phyloP scores from a whole-genome alignment of 2,329 filamentous ascomycete species.

The Aspergillus sp. region DNA sequence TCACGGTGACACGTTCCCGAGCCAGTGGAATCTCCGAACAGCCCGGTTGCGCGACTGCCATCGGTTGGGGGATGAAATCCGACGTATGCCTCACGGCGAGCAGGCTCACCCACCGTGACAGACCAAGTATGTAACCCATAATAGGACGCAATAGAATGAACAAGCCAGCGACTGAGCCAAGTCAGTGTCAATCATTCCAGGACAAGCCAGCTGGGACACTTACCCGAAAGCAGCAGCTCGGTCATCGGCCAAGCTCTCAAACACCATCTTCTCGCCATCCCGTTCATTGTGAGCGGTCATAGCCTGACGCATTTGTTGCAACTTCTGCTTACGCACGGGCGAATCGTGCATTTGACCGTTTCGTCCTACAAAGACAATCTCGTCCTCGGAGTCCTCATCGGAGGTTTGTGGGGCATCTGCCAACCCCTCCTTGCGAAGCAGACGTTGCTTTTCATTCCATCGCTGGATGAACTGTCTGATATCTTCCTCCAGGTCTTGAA shows the following conservation, averaged over 20 bases:
- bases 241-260: conserved; percentile 75
- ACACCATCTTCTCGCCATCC: conserved; percentile 69
- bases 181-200: conserved; percentile 14
- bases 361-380: conserved; percentile 85
- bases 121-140: conserved; percentile 86
- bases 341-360: conserved; percentile 64
- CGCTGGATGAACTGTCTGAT: conserved; percentile 71
- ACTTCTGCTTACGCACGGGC: conserved; percentile 53
- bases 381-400: conserved; percentile 66
- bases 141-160: conserved; percentile 88
- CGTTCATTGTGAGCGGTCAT: conserved; percentile 37
- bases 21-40: conserved; percentile 24
- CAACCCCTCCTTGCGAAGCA: conserved; percentile 47
- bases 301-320: conserved; percentile 45
- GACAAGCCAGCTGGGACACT: conserved; percentile 27
- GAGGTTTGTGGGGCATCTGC: conserved; percentile 43
- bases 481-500: conserved; percentile 81
- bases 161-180: conserved; percentile 73
- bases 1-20: conserved; percentile 26
- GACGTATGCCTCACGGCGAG: conserved; percentile 78
- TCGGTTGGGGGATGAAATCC: conserved; percentile 53
- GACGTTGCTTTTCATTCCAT: conserved; percentile 56
- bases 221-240: conserved; percentile 79
- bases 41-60: conserved; percentile 11
- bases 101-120: conserved; percentile 68